Evolutionary conservation across 768 basidiomycete species (phyloP).

Genomic region (Chalciporus pseudorubinellus): DNA sequence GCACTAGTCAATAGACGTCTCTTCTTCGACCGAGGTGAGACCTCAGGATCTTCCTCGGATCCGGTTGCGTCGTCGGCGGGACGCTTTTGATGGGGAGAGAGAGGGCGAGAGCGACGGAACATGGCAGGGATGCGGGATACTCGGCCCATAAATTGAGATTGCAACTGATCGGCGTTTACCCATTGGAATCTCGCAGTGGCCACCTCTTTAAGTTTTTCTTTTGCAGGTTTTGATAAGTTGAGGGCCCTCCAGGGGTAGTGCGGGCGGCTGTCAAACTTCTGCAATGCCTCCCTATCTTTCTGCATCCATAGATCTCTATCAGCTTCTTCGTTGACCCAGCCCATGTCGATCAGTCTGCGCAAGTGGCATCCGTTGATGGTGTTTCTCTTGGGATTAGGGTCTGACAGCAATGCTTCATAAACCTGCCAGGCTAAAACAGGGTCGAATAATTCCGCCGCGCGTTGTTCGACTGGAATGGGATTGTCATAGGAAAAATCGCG

Average conservation of each 20-base stretch:
- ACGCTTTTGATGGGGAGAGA: slow-evolving; percentile 25
- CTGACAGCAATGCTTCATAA: slow-evolving; percentile 27
- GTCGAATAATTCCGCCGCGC: slow-evolving; percentile 30
- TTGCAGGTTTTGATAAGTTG: slow-evolving; percentile 23
- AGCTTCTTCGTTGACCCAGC: slow-evolving; percentile 24
- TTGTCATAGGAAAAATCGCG: slow-evolving; percentile 32
- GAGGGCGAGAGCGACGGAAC: slow-evolving; percentile 9
- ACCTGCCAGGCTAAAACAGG: slow-evolving; percentile 31
- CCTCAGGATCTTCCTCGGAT: slow-evolving; percentile 3
- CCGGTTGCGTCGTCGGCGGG: slow-evolving; percentile 10
- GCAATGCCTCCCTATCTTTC: slow-evolving; percentile 26
- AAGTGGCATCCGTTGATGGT: slow-evolving; percentile 23
- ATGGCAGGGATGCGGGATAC: slow-evolving; percentile 17
- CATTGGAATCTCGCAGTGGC: slow-evolving; percentile 29
- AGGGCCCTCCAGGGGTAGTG: slow-evolving; percentile 29
- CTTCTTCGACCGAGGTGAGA: slow-evolving; percentile 28
- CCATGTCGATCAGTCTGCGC: slow-evolving; percentile 30
- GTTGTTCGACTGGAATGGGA: slow-evolving; percentile 10
- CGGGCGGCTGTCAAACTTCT: slow-evolving; percentile 22
- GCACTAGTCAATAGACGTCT: slow-evolving; percentile 16
- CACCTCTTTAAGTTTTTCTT: slow-evolving; percentile 24
- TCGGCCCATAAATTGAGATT: slow-evolving; percentile 25
- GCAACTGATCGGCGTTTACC: slow-evolving; percentile 31
- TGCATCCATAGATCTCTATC: slow-evolving; percentile 25
- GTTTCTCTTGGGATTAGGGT: slow-evolving; percentile 16